Evolutionary conservation across 2,329 filamentous ascomycete genomes (phyloP).

Genomic region (Tolypocladium sp.): DNA sequence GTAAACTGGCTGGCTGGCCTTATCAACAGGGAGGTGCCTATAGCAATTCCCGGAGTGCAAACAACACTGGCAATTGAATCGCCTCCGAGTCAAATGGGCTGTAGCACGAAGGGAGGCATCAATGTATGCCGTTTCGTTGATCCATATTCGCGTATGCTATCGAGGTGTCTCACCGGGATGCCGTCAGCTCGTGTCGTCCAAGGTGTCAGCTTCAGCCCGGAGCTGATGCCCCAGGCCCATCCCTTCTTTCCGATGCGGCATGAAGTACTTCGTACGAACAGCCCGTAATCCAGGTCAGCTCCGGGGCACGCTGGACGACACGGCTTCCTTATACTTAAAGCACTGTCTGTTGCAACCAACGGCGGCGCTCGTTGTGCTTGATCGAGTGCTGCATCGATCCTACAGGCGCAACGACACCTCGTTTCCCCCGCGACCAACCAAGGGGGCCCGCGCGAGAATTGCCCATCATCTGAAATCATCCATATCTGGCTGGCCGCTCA

Average conservation of each 20-base stretch:
- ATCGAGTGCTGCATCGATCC: too few species aligned
- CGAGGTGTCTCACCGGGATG: neutral
- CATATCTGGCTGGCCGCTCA: constrained; percentile 2
- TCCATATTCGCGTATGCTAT: too few species aligned
- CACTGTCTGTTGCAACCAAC: too few species aligned
- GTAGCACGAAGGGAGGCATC: neutral
- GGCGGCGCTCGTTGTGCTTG: too few species aligned
- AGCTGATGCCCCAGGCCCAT: neutral
- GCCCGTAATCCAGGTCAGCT: too few species aligned
- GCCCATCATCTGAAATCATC: constrained; percentile 4
- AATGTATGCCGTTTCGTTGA: neutral
- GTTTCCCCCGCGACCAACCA: neutral
- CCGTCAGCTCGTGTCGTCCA: neutral
- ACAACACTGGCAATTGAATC: too few species aligned
- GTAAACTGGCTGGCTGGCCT: neutral
- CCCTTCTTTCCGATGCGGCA: too few species aligned
- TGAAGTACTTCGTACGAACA: too few species aligned
- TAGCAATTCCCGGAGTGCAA: neutral
- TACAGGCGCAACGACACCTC: neutral
- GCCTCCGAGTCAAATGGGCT: neutral
- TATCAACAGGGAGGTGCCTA: neutral
- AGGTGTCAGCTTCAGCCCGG: neutral
- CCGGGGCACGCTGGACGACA: too few species aligned
- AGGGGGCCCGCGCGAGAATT: neutral
- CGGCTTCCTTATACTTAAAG: too few species aligned